A percentile compares a stretch with the other conserved stretches of the same genome.
phyloP scores from a whole-genome alignment of 2,329 filamentous ascomycete species.

The Ophiostoma angusticollis region DNA sequence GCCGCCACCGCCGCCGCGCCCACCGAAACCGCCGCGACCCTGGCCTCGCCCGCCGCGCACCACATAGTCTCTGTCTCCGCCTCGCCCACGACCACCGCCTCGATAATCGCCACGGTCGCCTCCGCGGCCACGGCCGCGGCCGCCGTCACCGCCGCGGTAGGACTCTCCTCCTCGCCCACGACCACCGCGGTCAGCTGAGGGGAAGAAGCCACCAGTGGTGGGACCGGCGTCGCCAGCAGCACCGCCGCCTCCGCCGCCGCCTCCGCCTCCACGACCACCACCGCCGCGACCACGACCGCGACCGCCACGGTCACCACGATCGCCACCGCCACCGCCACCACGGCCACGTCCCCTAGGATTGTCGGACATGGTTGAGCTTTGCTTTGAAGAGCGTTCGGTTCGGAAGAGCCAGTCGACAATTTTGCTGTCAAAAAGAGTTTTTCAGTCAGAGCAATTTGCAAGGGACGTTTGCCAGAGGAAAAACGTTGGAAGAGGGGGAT shows the following conservation, averaged over 20 bases:
- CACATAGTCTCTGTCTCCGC: conserved; percentile 11
- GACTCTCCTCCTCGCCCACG: no score
- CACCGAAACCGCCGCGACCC: conserved; percentile 7
- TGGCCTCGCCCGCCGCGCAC: conserved; percentile 12
- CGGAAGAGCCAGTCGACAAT: no score
- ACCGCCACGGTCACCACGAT: conserved; percentile 1
- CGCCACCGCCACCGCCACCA: conserved; percentile 4
- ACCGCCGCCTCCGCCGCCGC: conserved; percentile 16
- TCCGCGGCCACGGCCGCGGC: no score
- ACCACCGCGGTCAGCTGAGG: no score
- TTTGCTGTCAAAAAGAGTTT: no score
- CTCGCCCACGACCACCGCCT: conserved; percentile 16
- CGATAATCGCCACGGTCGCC: conserved; percentile 1
- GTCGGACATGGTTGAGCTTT: conserved; percentile 6
- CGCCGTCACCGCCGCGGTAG: no score
- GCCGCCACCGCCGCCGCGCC: conserved; percentile 4
- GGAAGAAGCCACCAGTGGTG: no score
- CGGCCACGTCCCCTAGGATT: conserved; percentile 5
- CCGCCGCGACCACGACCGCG: conserved; percentile 2
- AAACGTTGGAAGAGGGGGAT: no score
- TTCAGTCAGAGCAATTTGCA: no score
- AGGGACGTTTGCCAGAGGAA: no score
- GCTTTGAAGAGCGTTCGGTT: no score
- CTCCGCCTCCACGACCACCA: conserved; percentile 11
- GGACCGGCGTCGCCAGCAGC: no score